Evolutionary conservation across 1,284 basidiomycete genomes (phyloP).

Genomic region (Heterobasidion parviporum): DNA sequence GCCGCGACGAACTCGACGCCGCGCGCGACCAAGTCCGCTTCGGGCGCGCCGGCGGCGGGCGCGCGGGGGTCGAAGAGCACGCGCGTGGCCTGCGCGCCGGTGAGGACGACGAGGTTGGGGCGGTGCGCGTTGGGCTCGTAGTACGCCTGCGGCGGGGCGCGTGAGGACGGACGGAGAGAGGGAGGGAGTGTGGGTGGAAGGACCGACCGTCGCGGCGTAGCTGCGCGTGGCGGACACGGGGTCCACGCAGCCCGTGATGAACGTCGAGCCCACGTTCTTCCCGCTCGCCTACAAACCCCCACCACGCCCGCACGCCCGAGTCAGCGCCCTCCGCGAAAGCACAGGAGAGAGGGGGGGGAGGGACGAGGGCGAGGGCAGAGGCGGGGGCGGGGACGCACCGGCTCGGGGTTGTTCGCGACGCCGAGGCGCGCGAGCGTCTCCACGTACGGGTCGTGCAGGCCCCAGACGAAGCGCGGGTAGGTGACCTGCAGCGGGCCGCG

Average conservation of each 20-base stretch:
- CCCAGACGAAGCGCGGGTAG: neutral
- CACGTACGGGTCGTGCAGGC: neutral
- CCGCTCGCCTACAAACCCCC: neutral
- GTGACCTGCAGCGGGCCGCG: neutral
- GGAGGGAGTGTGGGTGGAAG: neutral
- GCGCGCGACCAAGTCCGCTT: neutral
- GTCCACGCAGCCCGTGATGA: neutral
- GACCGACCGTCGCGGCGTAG: neutral
- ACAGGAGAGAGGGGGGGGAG: too few relatives aligned
- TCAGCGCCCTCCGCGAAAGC: too few relatives aligned
- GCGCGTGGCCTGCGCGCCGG: slow-evolving; percentile 5
- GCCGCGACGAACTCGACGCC: slow-evolving; percentile 11
- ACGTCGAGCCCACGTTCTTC: neutral
- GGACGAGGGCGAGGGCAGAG: too few relatives aligned
- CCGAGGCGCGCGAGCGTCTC: neutral
- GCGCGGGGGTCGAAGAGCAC: neutral
- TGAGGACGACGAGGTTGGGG: slow-evolving; percentile 4
- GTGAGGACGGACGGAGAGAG: too few relatives aligned
- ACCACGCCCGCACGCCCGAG: too few relatives aligned
- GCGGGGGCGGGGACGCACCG: neutral
- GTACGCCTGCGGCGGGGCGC: neutral
- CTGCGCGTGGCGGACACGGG: neutral
- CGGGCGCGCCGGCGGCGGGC: too few relatives aligned
- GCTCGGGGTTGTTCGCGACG: neutral
- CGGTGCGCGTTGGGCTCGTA: slow-evolving; percentile 5